These are phyloP conservation scores for Botrytis pseudocinerea DNA, from an alignment of 2,329 filamentous ascomycete genomes.

Conservation along the genomic window DNA sequence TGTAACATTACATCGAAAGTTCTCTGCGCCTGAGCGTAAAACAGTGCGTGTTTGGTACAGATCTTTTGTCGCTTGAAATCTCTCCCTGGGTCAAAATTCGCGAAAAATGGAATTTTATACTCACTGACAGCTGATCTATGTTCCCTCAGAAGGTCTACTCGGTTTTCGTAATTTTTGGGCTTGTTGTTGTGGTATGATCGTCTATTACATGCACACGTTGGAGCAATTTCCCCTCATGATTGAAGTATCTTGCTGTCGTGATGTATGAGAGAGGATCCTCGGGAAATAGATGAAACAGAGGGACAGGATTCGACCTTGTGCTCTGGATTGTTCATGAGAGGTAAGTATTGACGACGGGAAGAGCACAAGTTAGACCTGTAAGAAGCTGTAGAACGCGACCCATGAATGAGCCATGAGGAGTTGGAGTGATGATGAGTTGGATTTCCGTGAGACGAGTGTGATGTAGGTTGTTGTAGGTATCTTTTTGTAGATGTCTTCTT, in stretches of 20 bases:
- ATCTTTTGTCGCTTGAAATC: neutral
- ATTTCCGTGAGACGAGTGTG: neutral
- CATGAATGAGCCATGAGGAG: neutral
- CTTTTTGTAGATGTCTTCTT: too few relatives aligned
- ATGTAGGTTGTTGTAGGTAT: too few relatives aligned
- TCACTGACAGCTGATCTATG: neutral
- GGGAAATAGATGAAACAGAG: neutral
- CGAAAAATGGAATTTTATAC: neutral
- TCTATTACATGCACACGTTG: neutral
- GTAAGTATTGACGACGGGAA: constrained; percentile 2
- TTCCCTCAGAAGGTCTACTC: neutral
- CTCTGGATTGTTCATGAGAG: neutral
- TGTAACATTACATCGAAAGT: neutral
- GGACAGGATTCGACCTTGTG: neutral
- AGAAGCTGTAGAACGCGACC: neutral
- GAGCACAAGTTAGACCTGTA: neutral
- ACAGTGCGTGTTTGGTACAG: constrained; percentile 3
- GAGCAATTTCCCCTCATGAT: neutral
- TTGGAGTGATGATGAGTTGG: neutral
- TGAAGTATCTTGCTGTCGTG: neutral
- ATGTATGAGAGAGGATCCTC: neutral
- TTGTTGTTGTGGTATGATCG: neutral
- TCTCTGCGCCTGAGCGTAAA: neutral
- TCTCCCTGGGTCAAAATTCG: neutral
- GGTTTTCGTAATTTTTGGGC: neutral